phyloP scores from a whole-genome alignment of 441 rosid genomes.

The Biscutella auriculata region DNA sequence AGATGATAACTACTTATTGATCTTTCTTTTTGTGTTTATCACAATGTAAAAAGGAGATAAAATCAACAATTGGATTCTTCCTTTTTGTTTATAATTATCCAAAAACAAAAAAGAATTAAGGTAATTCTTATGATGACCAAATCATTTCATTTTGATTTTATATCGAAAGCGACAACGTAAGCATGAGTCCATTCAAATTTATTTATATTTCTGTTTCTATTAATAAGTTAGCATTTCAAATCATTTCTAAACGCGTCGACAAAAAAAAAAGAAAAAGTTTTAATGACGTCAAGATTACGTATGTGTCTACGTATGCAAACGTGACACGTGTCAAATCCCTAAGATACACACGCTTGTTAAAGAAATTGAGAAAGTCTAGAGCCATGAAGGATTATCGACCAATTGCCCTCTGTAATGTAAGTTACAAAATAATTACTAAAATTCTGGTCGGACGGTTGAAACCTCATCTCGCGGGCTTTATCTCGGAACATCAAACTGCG shows the following conservation, averaged over 20 bases:
- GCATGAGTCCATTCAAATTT: slow-evolving; percentile 6
- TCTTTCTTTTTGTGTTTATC: neutral
- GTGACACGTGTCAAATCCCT: slow-evolving; percentile 12
- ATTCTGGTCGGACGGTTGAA: too few species aligned
- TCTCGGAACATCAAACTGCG: too few species aligned
- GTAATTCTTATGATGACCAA: slow-evolving; percentile 15
- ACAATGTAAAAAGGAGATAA: neutral
- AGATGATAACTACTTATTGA: neutral
- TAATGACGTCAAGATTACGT: slow-evolving; percentile 16
- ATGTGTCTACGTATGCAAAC: slow-evolving; percentile 20
- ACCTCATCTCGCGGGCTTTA: too few species aligned
- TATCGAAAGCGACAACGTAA: slow-evolving; percentile 10
- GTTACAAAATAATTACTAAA: too few species aligned
- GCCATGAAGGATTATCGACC: too few species aligned
- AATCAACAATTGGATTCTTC: neutral
- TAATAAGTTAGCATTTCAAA: neutral
- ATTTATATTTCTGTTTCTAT: neutral
- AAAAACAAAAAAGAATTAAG: neutral
- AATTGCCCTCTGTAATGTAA: too few species aligned
- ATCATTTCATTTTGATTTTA: slow-evolving; percentile 9
- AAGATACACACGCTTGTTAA: neutral
- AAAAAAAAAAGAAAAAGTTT: too few species aligned
- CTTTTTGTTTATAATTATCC: slow-evolving; percentile 2
- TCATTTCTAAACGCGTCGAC: neutral
- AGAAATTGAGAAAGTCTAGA: slow-evolving; percentile 1